Evolutionary conservation across 306 rosid genomes (phyloP).

Genomic region (Urtica urens): DNA sequence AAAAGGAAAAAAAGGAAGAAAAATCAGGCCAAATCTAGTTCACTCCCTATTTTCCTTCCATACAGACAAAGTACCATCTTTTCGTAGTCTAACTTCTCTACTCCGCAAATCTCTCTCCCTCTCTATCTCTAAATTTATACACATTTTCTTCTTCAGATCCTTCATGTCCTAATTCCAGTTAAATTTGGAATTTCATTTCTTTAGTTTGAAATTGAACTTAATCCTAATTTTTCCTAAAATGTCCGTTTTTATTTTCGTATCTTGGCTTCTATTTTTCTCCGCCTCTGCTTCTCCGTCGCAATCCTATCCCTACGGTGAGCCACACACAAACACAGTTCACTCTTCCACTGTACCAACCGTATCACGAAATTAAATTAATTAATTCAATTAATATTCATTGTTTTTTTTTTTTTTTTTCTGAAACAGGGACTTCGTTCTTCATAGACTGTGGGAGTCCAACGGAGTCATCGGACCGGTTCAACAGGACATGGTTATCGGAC

Average conservation of each 20-base stretch:
- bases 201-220: too few relatives aligned
- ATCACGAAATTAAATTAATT: background rate
- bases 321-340: background rate
- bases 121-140: background rate
- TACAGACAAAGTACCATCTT: too few relatives aligned
- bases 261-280: slow-evolving; percentile 1
- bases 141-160: background rate
- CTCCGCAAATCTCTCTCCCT: slow-evolving; percentile 45
- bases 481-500: slow-evolving; percentile 69
- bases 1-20: too few relatives aligned
- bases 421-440: slow-evolving; percentile 51
- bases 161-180: background rate
- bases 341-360: slow-evolving; percentile 14
- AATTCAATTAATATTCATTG: background rate
- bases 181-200: too few relatives aligned
- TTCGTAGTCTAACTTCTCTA: too few relatives aligned
- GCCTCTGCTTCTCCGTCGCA: slow-evolving; percentile 8
- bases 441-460: slow-evolving; percentile 67
- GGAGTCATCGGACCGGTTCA: slow-evolving; percentile 52
- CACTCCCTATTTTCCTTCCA: background rate
- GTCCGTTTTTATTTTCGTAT: slow-evolving; percentile 5
- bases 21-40: background rate
- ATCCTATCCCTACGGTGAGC: slow-evolving; percentile 39
- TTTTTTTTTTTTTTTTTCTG: background rate
- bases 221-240: background rate